Conservation (phyloP, 2,329 filamentous ascomycete genomes). For the Paraphoma chrysanthemicola region DNA sequence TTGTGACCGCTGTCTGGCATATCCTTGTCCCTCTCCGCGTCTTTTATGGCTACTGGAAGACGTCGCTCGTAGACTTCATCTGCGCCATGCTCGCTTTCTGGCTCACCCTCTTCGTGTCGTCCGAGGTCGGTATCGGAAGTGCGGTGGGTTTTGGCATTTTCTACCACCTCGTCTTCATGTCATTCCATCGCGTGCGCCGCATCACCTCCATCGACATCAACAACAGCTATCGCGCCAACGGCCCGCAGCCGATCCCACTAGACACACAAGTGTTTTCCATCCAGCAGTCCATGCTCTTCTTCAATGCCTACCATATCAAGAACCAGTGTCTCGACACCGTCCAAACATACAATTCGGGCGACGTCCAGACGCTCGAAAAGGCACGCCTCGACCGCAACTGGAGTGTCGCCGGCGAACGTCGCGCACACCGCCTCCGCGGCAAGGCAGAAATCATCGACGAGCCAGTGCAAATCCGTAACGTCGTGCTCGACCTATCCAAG, state of each 20-base stretch:
- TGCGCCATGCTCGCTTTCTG: slow-evolving; percentile 70
- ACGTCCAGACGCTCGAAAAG: slow-evolving; percentile 47
- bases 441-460: slow-evolving; percentile 43
- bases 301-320: slow-evolving; percentile 64
- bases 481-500: slow-evolving; percentile 61
- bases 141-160: slow-evolving; percentile 59
- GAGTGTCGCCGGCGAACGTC: slow-evolving; percentile 61
- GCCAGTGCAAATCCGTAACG: slow-evolving; percentile 52
- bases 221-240: slow-evolving; percentile 10
- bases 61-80: slow-evolving; percentile 69
- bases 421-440: slow-evolving; percentile 55
- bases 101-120: slow-evolving; percentile 67
- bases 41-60: slow-evolving; percentile 70
- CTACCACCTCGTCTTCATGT: slow-evolving; percentile 65
- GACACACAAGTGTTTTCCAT: slow-evolving; percentile 66
- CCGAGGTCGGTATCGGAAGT: slow-evolving; percentile 65
- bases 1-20: slow-evolving; percentile 70
- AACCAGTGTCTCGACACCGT: slow-evolving; percentile 58
- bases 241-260: slow-evolving; percentile 39
- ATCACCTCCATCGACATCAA: slow-evolving; percentile 20
- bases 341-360: slow-evolving; percentile 54
- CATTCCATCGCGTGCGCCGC: slow-evolving; percentile 56
- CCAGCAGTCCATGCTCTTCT: slow-evolving; percentile 66
- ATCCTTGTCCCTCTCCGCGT: slow-evolving; percentile 65
- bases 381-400: slow-evolving; percentile 57